These are phyloP conservation scores for Brasilioporus rufonigricans DNA, from an alignment of 768 basidiomycete genomes.

Conservation along the genomic window DNA sequence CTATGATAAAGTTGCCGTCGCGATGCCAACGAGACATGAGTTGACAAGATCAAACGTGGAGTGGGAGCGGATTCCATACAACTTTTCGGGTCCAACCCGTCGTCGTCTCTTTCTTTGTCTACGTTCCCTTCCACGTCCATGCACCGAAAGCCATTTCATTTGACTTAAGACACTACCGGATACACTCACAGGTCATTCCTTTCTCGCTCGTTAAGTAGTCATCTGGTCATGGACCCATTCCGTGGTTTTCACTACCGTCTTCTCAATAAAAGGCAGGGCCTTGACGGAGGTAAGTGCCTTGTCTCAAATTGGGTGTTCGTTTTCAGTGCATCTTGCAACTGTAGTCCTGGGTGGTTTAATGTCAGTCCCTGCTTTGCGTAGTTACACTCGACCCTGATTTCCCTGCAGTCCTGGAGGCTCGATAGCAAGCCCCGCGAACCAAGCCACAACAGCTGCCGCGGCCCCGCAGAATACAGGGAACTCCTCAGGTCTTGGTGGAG, in stretches of 20 bases:
- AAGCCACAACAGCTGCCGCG: not conserved
- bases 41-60: not conserved
- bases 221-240: conserved; percentile 20
- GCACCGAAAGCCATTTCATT: not conserved
- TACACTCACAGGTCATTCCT: conserved; percentile 19
- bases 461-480: not conserved
- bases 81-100: not conserved
- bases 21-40: conserved; percentile 29
- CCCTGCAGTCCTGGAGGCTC: conserved; percentile 10
- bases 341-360: conserved; percentile 18
- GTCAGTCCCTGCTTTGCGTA: conserved; percentile 15
- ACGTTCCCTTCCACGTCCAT: conserved; percentile 9
- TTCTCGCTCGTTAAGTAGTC: conserved; percentile 15
- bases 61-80: conserved; percentile 5
- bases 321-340: not conserved
- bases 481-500: not conserved
- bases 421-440: not conserved
- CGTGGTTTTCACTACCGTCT: conserved; percentile 16
- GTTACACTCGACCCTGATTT: not conserved
- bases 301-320: not conserved
- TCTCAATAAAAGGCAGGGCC: conserved; percentile 27
- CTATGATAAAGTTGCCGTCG: conserved; percentile 12
- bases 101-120: not conserved
- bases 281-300: conserved; percentile 27
- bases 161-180: not conserved